Percentiles rank a stretch among this genome's conserved stretches.
phyloP scores from a whole-genome alignment of 192 early-diverging fungal genomes.

The Piromyces finnis region DNA sequence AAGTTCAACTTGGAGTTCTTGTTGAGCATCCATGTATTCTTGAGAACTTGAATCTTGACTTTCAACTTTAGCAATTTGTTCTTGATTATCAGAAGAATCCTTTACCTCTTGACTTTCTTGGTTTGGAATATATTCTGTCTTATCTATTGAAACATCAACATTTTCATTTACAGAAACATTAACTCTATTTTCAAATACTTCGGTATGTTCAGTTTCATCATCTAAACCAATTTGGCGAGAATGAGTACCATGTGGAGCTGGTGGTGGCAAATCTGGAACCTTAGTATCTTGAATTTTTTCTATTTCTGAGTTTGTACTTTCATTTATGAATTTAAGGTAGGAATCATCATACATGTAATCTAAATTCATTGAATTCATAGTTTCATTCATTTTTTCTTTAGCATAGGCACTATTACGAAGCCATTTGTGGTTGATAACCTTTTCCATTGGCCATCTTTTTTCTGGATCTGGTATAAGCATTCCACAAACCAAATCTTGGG shows the following conservation, averaged over 20 bases:
- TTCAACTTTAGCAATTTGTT: not conserved
- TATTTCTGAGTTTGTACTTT: not conserved
- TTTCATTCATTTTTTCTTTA: not conserved
- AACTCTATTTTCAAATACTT: not conserved
- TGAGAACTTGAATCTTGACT: not conserved
- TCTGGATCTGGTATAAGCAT: conserved; percentile 24
- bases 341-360: not conserved
- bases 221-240: not conserved
- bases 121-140: not conserved
- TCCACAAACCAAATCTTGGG: conserved; percentile 18
- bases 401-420: not conserved
- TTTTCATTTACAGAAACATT: not conserved
- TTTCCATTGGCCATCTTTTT: conserved; percentile 1
- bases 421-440: not conserved
- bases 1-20: not conserved
- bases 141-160: not conserved
- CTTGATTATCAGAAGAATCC: not conserved
- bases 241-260: not conserved
- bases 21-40: not conserved
- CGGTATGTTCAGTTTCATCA: not conserved
- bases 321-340: not conserved
- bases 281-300: not conserved
- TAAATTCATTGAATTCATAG: not conserved
- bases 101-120: not conserved
- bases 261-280: not conserved